These are phyloP conservation scores for Eryngium alpinum DNA, from an alignment of 140 eudicot genomes.

Conservation along the genomic window DNA sequence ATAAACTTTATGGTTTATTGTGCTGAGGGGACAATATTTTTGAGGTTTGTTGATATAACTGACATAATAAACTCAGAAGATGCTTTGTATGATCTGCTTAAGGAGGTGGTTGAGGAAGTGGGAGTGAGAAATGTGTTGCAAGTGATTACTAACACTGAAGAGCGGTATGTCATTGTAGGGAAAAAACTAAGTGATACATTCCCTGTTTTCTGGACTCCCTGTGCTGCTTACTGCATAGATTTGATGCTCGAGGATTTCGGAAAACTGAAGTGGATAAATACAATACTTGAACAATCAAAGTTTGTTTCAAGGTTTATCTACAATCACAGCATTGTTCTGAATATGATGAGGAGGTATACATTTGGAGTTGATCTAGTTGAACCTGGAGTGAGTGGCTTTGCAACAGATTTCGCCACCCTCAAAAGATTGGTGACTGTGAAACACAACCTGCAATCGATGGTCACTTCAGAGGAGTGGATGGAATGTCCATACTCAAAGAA, in stretches of 20 bases:
- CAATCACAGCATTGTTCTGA: constrained; percentile 48
- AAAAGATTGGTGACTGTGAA: constrained; percentile 69
- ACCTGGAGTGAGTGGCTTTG: constrained; percentile 44
- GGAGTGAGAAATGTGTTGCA: constrained; percentile 76
- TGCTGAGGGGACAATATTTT: constrained; percentile 70
- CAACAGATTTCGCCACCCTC: constrained; percentile 63
- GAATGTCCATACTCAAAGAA: constrained; percentile 71
- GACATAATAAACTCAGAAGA: constrained; percentile 37
- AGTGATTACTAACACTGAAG: constrained; percentile 58
- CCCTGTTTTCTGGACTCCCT: constrained; percentile 86
- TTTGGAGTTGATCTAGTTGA: constrained; percentile 75
- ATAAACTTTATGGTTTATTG: constrained; percentile 64
- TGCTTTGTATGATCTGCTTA: constrained; percentile 43
- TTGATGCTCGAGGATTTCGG: constrained; percentile 69
- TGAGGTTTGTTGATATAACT: constrained; percentile 73
- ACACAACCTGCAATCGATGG: constrained; percentile 75
- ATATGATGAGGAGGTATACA: constrained; percentile 86
- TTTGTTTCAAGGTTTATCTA: constrained; percentile 74
- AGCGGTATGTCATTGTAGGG: constrained; percentile 57
- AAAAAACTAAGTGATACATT: constrained; percentile 47
- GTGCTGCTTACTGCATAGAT: constrained; percentile 73
- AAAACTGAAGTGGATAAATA: constrained; percentile 61
- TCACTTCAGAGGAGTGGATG: constrained; percentile 96
- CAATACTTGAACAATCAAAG: constrained; percentile 65
- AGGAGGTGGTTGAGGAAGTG: constrained; percentile 76